Base-by-base conservation (phyloP, 192 early-diverging fungal species). In the Linnemannia zychae region DNA sequence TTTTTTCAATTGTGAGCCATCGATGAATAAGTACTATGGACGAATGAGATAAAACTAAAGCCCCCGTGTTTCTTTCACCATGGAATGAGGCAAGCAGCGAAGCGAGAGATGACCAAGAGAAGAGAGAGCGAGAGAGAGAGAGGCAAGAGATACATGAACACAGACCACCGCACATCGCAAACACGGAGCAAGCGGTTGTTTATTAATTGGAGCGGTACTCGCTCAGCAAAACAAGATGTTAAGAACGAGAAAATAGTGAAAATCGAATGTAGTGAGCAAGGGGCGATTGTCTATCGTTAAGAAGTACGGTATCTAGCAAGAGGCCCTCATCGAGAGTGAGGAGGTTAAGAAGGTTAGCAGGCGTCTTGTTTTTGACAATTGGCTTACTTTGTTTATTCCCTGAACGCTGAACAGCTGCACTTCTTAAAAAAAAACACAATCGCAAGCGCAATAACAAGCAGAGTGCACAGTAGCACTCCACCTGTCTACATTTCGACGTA, bases 251-350 rank as follows among this genome's bases (percentile, higher is more conserved):
- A 34, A n/a, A 69, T 1, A 24, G 28, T 31, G 31, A 28, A 63
- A 63, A 63, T 63, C 28, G 57, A 60, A 60, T 60, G 38, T 22
- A 68, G 2, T 68, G 67, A 69, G 67, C 67, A 69, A 38, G 36
- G 37, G 67, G 67, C 36, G 71, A 33, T 72, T 33, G 71, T 72
- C 28, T 49, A 49, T 48, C 34, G 67, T 13, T n/a, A 63, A 63
- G 28, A 63, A 44, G 40, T 44, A 44, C 40, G 3, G 40, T 44
- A 44, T 44, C 4, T 44, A 44, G n/a, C n/a, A n/a, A n/a, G n/a
- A n/a, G n/a, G n/a, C n/a, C 9, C 40, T 44, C 9, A 9, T 44
- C 9, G 40, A 9, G 40, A 44, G n/a, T n/a, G n/a, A n/a, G n/a
- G n/a, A n/a, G n/a, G n/a, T n/a, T n/a, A n/a, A n/a, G 40, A 9